phyloP scores from a whole-genome alignment of 306 rosid genomes.

The Begonia peltatifolia region DNA sequence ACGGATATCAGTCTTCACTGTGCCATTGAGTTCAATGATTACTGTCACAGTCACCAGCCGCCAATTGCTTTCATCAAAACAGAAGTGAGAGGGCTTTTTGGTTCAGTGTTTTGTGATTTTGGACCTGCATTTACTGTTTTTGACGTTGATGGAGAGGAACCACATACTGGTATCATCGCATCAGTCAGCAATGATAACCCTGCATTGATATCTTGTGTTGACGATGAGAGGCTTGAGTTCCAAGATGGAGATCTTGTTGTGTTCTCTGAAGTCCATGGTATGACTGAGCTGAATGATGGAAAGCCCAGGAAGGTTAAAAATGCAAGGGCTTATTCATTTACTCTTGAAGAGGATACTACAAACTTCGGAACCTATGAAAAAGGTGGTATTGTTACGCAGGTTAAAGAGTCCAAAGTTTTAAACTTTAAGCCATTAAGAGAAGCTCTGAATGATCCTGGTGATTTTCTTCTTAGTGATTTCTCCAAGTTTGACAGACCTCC shows the following conservation, averaged over 20 bases:
- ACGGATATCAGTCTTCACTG: conserved; percentile 50
- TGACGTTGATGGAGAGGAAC: conserved; percentile 90
- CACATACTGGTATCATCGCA: conserved; percentile 71
- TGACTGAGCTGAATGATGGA: conserved; percentile 80
- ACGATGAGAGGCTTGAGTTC: conserved; percentile 86
- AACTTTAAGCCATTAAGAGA: conserved; percentile 57
- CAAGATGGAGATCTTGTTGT: conserved; percentile 91
- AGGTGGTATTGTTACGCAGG: conserved; percentile 86
- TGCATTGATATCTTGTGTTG: conserved; percentile 65
- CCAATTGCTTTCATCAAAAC: conserved; percentile 74
- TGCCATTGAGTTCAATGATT: conserved; percentile 64
- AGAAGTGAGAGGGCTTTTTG: conserved; percentile 96
- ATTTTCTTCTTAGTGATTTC: conserved; percentile 82
- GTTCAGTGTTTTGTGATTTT: conserved; percentile 85
- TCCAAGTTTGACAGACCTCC: conserved; percentile 76
- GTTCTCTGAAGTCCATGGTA: conserved; percentile 82
- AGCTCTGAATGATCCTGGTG: conserved; percentile 64
- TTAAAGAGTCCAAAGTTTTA: conserved; percentile 63
- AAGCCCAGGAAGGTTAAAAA: conserved; percentile 63
- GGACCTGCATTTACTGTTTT: conserved; percentile 85
- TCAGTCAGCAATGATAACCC: conserved; percentile 74
- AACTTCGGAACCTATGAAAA: conserved; percentile 53
- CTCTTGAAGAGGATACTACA: conserved; percentile 74
- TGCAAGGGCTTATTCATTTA: conserved; percentile 62
- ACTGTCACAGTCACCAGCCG: conserved; percentile 79